phyloP scores from a whole-genome alignment of 352 stramenopile genomes.

The Globisporangium spiculum region DNA sequence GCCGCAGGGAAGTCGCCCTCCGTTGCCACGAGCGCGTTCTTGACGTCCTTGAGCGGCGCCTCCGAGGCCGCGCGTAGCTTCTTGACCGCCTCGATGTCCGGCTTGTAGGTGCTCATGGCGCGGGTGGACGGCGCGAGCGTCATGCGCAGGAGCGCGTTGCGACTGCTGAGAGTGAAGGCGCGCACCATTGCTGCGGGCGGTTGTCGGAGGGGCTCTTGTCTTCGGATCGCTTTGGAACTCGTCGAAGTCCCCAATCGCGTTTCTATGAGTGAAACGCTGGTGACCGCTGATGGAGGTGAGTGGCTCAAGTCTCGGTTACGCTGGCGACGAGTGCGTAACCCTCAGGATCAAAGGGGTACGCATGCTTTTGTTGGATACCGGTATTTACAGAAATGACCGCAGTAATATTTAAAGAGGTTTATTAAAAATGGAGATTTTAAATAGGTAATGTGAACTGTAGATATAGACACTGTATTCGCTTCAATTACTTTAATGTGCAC shows the following conservation, averaged over 20 bases:
- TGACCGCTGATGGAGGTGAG: not conserved
- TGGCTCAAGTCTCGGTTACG: conserved; percentile 4
- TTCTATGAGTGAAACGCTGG: conserved; percentile 3
- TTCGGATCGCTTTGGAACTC: conserved; percentile 1
- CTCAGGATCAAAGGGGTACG: not conserved
- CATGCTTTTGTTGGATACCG: too few relatives aligned
- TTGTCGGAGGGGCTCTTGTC: not conserved
- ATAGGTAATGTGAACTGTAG: too few relatives aligned
- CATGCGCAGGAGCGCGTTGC: conserved; percentile 12
- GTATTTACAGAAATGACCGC: not conserved
- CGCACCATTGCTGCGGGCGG: conserved; percentile 11
- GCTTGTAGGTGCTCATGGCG: conserved; percentile 73
- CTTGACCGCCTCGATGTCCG: conserved; percentile 85
- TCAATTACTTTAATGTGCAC: too few relatives aligned
- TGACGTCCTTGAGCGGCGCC: conserved; percentile 88
- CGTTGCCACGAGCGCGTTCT: conserved; percentile 80
- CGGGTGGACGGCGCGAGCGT: conserved; percentile 20
- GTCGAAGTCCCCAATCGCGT: conserved; percentile 1
- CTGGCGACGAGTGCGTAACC: not conserved
- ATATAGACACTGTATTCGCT: too few relatives aligned
- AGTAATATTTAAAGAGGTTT: too few relatives aligned
- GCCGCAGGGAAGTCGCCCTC: conserved; percentile 78
- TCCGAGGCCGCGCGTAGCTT: conserved; percentile 84
- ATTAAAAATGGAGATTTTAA: too few relatives aligned
- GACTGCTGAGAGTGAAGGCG: conserved; percentile 12